Evolutionary conservation across 768 basidiomycete species (phyloP), one percentile per base, ranked within the genome.

Genomic region (Mycena vulgaris): DNA sequence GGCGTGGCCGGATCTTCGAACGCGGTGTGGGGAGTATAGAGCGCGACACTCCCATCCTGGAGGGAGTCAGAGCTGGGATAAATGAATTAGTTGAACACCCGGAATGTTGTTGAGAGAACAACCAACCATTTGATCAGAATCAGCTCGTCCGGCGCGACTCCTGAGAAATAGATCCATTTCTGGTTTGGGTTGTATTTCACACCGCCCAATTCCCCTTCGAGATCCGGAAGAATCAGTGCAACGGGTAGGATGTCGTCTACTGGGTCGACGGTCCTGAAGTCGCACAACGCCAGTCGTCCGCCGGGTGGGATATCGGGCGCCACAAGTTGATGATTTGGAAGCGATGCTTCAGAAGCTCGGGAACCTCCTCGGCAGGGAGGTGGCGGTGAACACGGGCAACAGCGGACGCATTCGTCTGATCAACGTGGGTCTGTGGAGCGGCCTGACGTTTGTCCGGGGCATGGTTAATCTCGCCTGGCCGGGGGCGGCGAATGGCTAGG

Each of bases 201-300:
- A 2, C 81, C 81, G 62, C 81, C 80, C 0, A 86, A 89, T 77
- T 90, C 88, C 3, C 89, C 89, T 57, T 88, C 85, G 7, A 80
- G 77, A 64, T 88, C 83, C 0, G 87, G 85, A 67, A 84, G 89
- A 2, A 86, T 74, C 6, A 90, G 74, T 11, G 85, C 81, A 9
- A 85, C 78, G 2, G 87, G 83, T 27, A 84, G 76, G 2, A 85
- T 75, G 73, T 90, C 89, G 9, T 76, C 78, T 64, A 81, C 71
- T 0, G 74, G 68, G 59, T 86, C 78, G 8, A 90, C 82, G 49
- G 80, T 85, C 28, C 85, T 76, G 72, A 80, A 89, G 71, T 90
- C 88, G 64, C 88, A 88, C 11, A 89, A 1, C 14, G 39, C 39
- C 3, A 39, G 39, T 8, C 10, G 33, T 13, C 33, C 13, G 33